Evolutionary conservation across 106 monocot species (phyloP).

Genomic region (Triglochin maritima): DNA sequence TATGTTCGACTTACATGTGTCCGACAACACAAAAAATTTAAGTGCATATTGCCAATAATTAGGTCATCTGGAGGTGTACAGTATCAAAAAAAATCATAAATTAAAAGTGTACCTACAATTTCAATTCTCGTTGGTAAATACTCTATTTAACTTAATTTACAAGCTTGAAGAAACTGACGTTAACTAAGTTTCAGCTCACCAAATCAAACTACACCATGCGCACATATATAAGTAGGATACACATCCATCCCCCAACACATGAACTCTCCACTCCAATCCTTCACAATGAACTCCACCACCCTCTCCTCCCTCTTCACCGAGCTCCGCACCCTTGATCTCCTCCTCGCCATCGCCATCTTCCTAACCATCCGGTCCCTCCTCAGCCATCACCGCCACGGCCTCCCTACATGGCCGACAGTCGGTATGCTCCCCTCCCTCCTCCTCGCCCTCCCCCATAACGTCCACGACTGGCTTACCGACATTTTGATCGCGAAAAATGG

Average conservation of each 20-base stretch:
- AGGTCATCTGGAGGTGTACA: no score
- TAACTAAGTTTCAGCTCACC: background rate
- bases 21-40: no score
- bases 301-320: constrained; percentile 23
- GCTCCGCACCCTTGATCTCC: constrained; percentile 47
- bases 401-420: constrained; percentile 59
- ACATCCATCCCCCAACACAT: background rate
- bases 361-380: constrained; percentile 52
- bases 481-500: constrained; percentile 40
- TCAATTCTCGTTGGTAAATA: no score
- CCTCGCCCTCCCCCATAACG: constrained; percentile 44
- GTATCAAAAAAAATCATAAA: no score
- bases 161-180: no score
- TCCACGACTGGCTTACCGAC: constrained; percentile 86
- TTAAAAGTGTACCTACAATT: no score
- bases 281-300: constrained; percentile 1
- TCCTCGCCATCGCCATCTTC: constrained; percentile 57
- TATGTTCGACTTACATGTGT: no score
- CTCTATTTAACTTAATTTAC: no score
- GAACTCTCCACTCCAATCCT: background rate
- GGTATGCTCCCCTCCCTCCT: constrained; percentile 88
- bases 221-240: background rate
- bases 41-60: no score
- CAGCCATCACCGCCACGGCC: constrained; percentile 43
- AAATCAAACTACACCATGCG: background rate